phyloP scores from a whole-genome alignment of 441 rosid genomes.

The Populus hybrid region DNA sequence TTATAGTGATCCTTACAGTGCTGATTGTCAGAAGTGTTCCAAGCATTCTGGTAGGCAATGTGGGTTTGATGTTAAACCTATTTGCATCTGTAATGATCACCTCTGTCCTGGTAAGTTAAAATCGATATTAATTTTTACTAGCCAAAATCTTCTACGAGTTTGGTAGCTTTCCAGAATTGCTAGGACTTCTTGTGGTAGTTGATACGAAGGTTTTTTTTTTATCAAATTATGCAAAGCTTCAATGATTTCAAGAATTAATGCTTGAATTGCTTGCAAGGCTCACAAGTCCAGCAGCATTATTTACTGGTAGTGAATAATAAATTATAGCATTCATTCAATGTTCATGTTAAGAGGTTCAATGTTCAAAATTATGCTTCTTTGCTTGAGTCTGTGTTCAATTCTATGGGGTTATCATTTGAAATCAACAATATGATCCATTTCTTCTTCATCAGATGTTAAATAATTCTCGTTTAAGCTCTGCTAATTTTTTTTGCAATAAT shows the following conservation, averaged over 20 bases:
- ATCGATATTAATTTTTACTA: neutral
- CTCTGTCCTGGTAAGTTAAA: constrained; percentile 32
- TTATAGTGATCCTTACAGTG: constrained; percentile 22
- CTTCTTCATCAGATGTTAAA: neutral
- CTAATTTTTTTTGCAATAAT: neutral
- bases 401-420: neutral
- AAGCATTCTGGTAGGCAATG: constrained; percentile 22
- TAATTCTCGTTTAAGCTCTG: neutral
- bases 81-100: constrained; percentile 36
- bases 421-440: neutral
- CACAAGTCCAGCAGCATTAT: neutral
- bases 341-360: neutral
- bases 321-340: neutral
- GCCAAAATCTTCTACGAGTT: neutral
- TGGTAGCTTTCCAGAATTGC: neutral
- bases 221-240: too few species aligned
- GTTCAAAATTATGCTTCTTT: neutral
- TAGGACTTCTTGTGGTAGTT: neutral
- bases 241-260: neutral
- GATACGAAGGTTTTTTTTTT: neutral
- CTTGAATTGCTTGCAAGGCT: neutral
- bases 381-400: neutral
- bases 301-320: neutral
- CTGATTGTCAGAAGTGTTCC: constrained; percentile 20
- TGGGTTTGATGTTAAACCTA: constrained; percentile 31